Base-by-base conservation (phyloP, 257 asterid genomes). In the Rubia yunnanensis region DNA sequence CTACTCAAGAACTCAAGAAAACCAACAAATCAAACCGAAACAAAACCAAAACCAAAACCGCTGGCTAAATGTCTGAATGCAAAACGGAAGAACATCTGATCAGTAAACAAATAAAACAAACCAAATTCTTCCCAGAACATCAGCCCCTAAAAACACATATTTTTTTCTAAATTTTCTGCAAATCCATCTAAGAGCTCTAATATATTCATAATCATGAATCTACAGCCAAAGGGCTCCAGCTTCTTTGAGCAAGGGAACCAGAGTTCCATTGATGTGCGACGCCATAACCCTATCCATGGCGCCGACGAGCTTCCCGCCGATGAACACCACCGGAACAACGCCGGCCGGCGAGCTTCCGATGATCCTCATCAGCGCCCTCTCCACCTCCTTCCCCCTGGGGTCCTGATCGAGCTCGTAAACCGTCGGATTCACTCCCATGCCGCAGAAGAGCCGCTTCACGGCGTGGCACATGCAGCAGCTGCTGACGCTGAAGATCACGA, bases 171-270 rank as follows among this genome's bases (percentile, higher is more conserved):
- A n/a, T 27, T 46, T n/a, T n/a, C 24, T 2, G 26, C 3, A n/a
- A 52, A n/a, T 9, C 30, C 28, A 22, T n/a, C 26, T 50, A 50
- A 50, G 15, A 48, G 2, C 2, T 41, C 13, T 53, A 23, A 53
- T 8, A 20, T 53, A 53, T 53, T 20, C 9, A 53, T 53, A 53
- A 50, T 50, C 26, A 50, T 50, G 26, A 22, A 10, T 44, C 69
- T 38, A 81, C 17, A 81, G 85, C 85, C 85, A 81, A 26, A 81
- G 85, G n/a, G 85, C 85, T 6, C 85, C 85, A 0, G 85, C 85
- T 22, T 75, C 79, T 22, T 63, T 81, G 26, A 81, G 83, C 38
- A 73, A 76, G 0, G 85, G 83, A 7, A 81, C 79, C 74, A 81
- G 67, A 13, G 79, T 67, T 6, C 83, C 85, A 49, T 56, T 78